Percentiles rank a stretch among this genome's conserved stretches.
Evolutionary conservation across 148 eudicot species (phyloP).

Genomic region (Chenopodium quinoa): DNA sequence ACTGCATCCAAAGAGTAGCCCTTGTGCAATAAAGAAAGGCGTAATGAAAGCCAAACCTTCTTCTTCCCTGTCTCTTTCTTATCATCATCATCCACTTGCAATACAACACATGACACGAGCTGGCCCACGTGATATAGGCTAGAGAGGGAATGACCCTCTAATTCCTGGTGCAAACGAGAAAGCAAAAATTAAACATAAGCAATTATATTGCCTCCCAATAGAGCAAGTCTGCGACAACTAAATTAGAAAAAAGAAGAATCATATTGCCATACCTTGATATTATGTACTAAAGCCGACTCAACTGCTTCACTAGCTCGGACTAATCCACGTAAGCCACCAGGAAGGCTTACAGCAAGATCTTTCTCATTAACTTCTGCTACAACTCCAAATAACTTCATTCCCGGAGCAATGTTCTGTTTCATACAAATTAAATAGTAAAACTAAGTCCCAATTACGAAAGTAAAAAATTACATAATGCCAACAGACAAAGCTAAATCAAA

Average conservation of each 20-base stretch:
- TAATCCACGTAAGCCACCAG: slow-evolving; percentile 93
- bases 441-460: background rate
- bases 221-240: background rate
- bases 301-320: slow-evolving; percentile 82
- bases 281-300: slow-evolving; percentile 44
- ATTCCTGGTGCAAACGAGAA: slow-evolving; percentile 35
- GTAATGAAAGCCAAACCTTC: slow-evolving; percentile 87
- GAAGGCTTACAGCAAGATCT: slow-evolving; percentile 88
- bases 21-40: slow-evolving; percentile 79
- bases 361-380: slow-evolving; percentile 83
- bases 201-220: background rate
- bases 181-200: background rate
- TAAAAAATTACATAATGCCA: background rate
- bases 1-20: slow-evolving; percentile 67
- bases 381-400: slow-evolving; percentile 98
- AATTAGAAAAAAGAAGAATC: background rate
- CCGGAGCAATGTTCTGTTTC: slow-evolving; percentile 75
- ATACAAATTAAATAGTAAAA: slow-evolving; percentile 15
- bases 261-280: slow-evolving; percentile 29
- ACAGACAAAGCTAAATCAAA: no score
- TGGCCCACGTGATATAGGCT: slow-evolving; percentile 69
- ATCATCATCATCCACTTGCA: slow-evolving; percentile 79
- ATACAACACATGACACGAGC: slow-evolving; percentile 79
- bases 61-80: slow-evolving; percentile 75
- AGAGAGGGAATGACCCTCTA: slow-evolving; percentile 52